These are phyloP conservation scores for Plasmodium knowlesi DNA, from an alignment of 169 alveolate genomes.

Conservation along the genomic window DNA sequence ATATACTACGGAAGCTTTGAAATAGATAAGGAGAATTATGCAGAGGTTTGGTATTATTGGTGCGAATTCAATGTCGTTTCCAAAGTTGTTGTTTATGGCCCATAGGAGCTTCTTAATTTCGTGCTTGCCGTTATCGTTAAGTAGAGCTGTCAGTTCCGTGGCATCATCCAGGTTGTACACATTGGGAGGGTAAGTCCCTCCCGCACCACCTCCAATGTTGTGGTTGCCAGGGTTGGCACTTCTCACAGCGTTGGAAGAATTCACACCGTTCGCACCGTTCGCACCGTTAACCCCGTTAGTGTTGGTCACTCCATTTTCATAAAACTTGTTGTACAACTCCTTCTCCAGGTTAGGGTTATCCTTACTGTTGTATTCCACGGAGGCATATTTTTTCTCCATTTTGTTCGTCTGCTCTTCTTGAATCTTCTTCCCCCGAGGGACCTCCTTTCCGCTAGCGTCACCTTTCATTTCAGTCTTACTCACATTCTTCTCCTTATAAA, in stretches of 20 bases:
- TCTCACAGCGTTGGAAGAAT: neutral
- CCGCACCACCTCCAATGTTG: neutral
- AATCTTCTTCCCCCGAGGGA: neutral
- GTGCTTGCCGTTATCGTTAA: constrained; percentile 78
- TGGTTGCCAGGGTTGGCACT: neutral
- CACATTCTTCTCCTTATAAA: neutral
- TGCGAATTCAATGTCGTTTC: constrained; percentile 83
- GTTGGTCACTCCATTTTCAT: constrained; percentile 5
- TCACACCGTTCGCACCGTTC: neutral
- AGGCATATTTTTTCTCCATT: neutral
- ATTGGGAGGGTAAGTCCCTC: constrained; percentile 4
- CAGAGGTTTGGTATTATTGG: constrained; percentile 85
- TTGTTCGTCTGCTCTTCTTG: neutral
- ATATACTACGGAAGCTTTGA: constrained; percentile 81
- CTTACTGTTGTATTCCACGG: neutral
- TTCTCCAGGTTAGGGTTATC: constrained; percentile 18
- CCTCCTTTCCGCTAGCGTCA: neutral
- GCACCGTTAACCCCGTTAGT: neutral
- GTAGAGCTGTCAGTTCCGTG: constrained; percentile 79
- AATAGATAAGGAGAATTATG: constrained; percentile 78
- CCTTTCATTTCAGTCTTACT: neutral
- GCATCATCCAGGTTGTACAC: constrained; percentile 84
- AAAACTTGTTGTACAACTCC: constrained; percentile 56
- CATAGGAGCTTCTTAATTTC: constrained; percentile 83
- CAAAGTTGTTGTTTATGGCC: constrained; percentile 81